Percentiles rank a stretch among this genome's conserved stretches.
phyloP scores from a whole-genome alignment of 106 monocot genomes.

The Acorus gramineus region DNA sequence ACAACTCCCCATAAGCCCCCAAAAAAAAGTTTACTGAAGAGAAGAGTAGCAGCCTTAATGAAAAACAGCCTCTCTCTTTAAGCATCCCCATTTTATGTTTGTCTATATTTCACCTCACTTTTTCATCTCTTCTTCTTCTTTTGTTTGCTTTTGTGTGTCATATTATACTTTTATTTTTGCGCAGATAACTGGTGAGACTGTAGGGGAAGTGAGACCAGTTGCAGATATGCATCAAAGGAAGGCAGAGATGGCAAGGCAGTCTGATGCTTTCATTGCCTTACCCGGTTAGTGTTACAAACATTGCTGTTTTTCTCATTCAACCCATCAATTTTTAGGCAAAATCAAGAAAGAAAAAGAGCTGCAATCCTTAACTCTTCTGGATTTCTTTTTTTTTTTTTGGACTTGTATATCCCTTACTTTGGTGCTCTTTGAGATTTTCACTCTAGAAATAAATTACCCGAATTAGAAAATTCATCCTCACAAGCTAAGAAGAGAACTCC shows the following conservation, averaged over 20 bases:
- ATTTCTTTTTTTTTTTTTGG: no score
- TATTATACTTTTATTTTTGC: background rate
- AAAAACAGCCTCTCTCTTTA: no score
- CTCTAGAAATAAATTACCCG: no score
- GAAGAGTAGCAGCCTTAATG: no score
- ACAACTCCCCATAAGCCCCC: no score
- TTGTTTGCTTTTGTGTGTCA: background rate
- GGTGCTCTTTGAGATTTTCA: no score
- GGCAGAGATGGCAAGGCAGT: constrained; percentile 20
- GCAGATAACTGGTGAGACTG: constrained; percentile 19
- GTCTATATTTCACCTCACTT: background rate
- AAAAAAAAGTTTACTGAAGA: no score
- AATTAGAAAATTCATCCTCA: no score
- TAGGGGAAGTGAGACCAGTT: constrained; percentile 12
- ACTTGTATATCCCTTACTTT: no score
- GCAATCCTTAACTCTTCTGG: background rate
- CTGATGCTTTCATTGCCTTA: constrained; percentile 20
- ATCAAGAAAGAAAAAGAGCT: background rate
- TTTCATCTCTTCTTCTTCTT: background rate
- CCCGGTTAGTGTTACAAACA: constrained; percentile 3
- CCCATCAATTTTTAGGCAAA: background rate
- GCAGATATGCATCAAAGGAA: constrained; percentile 22
- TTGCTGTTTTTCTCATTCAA: background rate
- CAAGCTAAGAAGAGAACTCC: no score
- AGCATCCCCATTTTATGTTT: no score